Evolutionary conservation across 257 asterid species (phyloP), one percentile per base, ranked within the genome.

Genomic region (Scutellaria minor): DNA sequence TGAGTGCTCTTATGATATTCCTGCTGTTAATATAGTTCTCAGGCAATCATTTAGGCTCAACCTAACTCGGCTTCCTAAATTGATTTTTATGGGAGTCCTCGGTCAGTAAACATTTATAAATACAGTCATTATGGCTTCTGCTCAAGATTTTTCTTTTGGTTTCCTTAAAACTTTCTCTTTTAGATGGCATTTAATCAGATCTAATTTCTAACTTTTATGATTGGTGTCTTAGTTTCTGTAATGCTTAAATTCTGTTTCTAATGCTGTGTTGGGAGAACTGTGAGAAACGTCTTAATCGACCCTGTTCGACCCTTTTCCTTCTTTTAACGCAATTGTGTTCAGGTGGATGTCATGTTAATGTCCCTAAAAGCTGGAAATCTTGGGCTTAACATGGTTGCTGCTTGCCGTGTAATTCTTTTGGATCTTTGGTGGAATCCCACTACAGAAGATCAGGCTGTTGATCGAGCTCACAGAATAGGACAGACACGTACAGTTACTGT

Each of bases 401-500:
- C 99, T 42, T 85, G 88, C 77, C 98, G 90, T 4, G 96, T 95
- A 66, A 90, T 95, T 72, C 96, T 95, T 75, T 83, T 95, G 87
- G 99, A 95, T 85, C 98, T 92, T 73, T 95, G 99, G 99, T 95
- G 99, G 99, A 95, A 92, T 85, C 99, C 99, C 55, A 83, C 99
- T 22, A 90, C 99, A 31, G 99, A 95, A 85, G 99, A 95, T 78
- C 99, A 95, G 83, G 99, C 99, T 47, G 77, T 95, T 79, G 98
- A 95, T 77, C 87, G 99, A 64, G 99, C 98, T 64, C 99, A 95
- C 70, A 90, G 99, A 79, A 95, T 95, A 64, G 99, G 99, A 27
- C 98, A 95, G 82, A 95, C 96, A 50, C 96, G 97, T 61, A 85
- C 93, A 2, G 98, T 92, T 70, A 90, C 94, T 53, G 99, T 95